Evolutionary conservation across 495 filamentous ascomycete species (phyloP).

Genomic region (Paragyromitra xinjiangensis): DNA sequence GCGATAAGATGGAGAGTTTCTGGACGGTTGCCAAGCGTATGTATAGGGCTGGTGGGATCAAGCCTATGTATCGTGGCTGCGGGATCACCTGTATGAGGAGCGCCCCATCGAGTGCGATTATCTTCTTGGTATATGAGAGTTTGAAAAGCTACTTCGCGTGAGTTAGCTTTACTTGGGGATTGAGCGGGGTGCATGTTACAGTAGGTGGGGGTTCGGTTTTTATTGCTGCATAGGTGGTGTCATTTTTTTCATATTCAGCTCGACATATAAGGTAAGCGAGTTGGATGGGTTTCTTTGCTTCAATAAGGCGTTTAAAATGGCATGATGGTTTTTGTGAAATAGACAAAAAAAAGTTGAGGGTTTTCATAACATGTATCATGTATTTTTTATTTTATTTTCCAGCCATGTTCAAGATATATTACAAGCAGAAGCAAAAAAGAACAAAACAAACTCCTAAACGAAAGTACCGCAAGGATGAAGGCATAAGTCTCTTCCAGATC

Average conservation of each 20-base stretch:
- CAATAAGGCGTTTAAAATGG: conserved; percentile 14
- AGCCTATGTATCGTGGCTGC: conserved; percentile 89
- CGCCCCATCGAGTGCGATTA: conserved; percentile 94
- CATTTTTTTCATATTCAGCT: background rate
- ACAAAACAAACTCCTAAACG: background rate
- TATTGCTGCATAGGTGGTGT: background rate
- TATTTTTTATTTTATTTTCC: background rate
- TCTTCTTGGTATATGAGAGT: conserved; percentile 91
- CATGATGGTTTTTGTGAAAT: conserved; percentile 8
- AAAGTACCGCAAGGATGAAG: background rate
- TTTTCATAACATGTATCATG: background rate
- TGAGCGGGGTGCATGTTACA: background rate
- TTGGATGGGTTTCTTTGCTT: background rate
- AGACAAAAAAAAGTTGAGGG: conserved; percentile 20
- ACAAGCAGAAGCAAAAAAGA: background rate
- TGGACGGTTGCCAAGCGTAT: conserved; percentile 71
- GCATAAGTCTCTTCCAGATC: background rate
- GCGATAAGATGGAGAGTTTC: conserved; percentile 69
- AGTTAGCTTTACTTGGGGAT: background rate
- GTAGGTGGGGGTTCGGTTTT: background rate
- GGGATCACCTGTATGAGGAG: conserved; percentile 89
- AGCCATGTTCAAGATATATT: conserved; percentile 20
- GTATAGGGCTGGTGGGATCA: conserved; percentile 82
- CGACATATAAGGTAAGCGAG: background rate
- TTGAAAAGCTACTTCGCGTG: conserved; percentile 70